Evolutionary conservation across 257 asterid species (phyloP), one percentile per base, ranked within the genome.

Genomic region (Nicotiana knightiana): DNA sequence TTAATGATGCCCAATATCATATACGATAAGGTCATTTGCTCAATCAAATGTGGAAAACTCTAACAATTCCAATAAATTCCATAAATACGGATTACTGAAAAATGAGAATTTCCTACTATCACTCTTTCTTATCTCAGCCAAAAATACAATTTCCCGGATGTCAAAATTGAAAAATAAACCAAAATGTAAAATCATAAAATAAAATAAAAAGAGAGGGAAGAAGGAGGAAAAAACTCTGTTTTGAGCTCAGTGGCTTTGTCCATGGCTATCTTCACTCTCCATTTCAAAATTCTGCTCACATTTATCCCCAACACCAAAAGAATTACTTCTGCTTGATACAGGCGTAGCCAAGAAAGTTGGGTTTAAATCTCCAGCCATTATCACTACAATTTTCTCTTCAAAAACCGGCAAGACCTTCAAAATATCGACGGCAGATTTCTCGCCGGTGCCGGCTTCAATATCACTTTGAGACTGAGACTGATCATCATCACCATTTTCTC

Each of bases 291-390:
- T 73, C 43, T 73, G 51, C 9, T 73, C 79, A 48, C 53, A 24
- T 73, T 73, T 73, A 48, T 48, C 37, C 2, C 43, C 79, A 48
- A 4, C 43, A 48, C 79, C 62, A 24, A 73, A 73, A 4, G 43
- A 73, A 73, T 13, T 48, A 7, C 62, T 88, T 67, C 94, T 55
- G 24, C 96, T 90, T 10, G 90, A 89, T 88, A 91, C 86, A 26
- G 95, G 97, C 9, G 96, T 96, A 4, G 98, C 99, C 77, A 96
- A 68, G 82, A 84, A 96, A 17, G 97, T 96, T 0, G 99, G 97
- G 28, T 94, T 93, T 7, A 81, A 87, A 46, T 96, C 97, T 1
- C 99, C 99, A 1, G 98, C 95, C 98, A 94, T 91, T 84, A 94
- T 92, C 83, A 96, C 98, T 55, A 93, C 84, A 32, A 88, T 85